Evolutionary conservation across 257 asterid species (phyloP).

Genomic region (Apocynum venetum): DNA sequence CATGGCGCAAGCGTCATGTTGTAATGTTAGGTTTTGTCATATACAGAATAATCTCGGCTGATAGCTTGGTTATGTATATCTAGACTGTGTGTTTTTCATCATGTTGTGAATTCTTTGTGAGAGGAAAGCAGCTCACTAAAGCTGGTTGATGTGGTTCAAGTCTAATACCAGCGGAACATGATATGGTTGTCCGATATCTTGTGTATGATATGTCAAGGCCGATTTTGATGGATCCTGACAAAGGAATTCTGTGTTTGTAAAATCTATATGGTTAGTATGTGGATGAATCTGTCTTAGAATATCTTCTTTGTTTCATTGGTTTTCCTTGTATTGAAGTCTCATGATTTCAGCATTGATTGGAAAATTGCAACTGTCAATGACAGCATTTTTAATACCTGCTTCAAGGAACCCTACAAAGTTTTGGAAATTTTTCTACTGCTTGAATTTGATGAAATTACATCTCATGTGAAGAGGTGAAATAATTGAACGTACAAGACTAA

Average conservation of each 20-base stretch:
- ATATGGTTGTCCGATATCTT: neutral
- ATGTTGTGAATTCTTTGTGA: neutral
- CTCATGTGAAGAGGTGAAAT: conserved; percentile 28
- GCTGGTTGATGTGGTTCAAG: neutral
- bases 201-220: neutral
- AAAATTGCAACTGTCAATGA: conserved; percentile 14
- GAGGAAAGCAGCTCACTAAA: neutral
- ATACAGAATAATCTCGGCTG: neutral
- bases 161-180: neutral
- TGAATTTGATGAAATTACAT: conserved; percentile 28
- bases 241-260: neutral
- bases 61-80: neutral
- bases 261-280: neutral
- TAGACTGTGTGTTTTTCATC: neutral
- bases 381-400: conserved; percentile 27
- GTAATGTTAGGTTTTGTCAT: neutral
- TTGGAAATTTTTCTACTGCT: conserved; percentile 25
- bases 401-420: conserved; percentile 22
- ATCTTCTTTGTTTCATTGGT: neutral
- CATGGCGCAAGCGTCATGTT: neutral
- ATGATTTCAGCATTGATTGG: conserved; percentile 30
- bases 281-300: neutral
- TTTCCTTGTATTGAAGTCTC: conserved; percentile 37
- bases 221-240: neutral
- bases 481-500: conserved; percentile 29